Conservation (phyloP, 1,284 basidiomycete species). For the Cutaneotrichosporon cavernicola region DNA sequence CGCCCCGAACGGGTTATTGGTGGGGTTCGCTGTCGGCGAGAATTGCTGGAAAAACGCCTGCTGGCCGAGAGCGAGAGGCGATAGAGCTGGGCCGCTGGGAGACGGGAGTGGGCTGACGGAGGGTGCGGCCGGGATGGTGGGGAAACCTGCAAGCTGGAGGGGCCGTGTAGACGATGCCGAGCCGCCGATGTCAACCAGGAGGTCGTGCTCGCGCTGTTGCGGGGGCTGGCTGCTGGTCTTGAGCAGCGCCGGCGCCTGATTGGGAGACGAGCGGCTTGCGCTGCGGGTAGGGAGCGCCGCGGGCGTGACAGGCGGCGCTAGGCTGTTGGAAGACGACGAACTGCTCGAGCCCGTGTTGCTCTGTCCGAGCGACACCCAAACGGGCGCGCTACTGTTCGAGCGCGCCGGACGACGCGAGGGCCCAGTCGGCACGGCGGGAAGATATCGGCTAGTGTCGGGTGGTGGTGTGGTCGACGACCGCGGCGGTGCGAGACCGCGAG, state of each 20-base stretch:
- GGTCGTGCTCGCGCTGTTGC: constrained; percentile 4
- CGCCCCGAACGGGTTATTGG: constrained; percentile 12
- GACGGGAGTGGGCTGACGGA: constrained; percentile 11
- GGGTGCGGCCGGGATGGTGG: constrained; percentile 17
- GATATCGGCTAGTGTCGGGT: constrained; percentile 6
- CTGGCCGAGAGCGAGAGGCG: constrained; percentile 22
- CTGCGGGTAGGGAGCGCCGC: background rate
- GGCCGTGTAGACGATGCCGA: constrained; percentile 35
- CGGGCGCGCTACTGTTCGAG: background rate
- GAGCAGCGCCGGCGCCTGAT: constrained; percentile 1
- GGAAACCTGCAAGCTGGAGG: constrained; percentile 33
- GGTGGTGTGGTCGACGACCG: background rate
- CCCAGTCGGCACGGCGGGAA: constrained; percentile 6
- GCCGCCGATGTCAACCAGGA: constrained; percentile 35
- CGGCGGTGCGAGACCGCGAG: constrained; percentile 6
- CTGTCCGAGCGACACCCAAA: constrained; percentile 5
- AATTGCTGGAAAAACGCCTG: constrained; percentile 20
- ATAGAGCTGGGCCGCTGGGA: constrained; percentile 6
- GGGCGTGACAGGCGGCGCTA: constrained; percentile 5
- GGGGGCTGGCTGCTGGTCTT: constrained; percentile 4
- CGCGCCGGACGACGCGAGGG: constrained; percentile 2
- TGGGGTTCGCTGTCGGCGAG: background rate
- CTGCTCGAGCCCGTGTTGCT: constrained; percentile 7
- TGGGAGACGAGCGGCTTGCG: constrained; percentile 3
- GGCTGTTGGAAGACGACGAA: constrained; percentile 1